These are phyloP conservation scores for Magnolia changhungtana DNA, from an alignment of 164 flowering plant species.

Conservation along the genomic window DNA sequence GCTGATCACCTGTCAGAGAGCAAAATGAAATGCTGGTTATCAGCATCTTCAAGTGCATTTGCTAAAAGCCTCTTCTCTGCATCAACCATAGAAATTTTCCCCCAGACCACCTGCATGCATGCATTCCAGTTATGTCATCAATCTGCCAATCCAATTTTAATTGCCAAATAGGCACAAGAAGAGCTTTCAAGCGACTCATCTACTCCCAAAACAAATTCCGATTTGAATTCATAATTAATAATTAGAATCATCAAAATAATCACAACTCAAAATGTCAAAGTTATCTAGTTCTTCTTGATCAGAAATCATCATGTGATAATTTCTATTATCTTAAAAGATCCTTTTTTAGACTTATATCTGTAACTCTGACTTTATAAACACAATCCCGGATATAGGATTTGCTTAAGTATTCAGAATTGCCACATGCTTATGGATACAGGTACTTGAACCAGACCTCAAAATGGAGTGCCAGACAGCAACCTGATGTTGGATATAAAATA, in stretches of 20 bases:
- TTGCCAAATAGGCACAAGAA: not conserved
- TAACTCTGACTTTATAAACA: too few relatives aligned
- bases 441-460: too few relatives aligned
- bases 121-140: not conserved
- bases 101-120: slow-evolving; percentile 84
- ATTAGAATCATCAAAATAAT: not conserved
- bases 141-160: not conserved
- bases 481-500: too few relatives aligned
- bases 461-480: too few relatives aligned
- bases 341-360: too few relatives aligned
- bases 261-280: not conserved
- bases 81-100: slow-evolving; percentile 93
- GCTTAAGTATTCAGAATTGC: too few relatives aligned
- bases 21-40: slow-evolving; percentile 85
- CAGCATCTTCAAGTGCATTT: slow-evolving; percentile 71
- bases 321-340: too few relatives aligned
- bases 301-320: too few relatives aligned
- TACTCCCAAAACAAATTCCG: not conserved
- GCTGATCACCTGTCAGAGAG: slow-evolving; percentile 82
- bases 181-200: not conserved
- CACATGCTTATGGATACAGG: too few relatives aligned
- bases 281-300: too few relatives aligned
- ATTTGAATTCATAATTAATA: not conserved
- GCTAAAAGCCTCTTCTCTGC: slow-evolving; percentile 86
- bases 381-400: too few relatives aligned